Evolutionary conservation across 2,329 filamentous ascomycete genomes (phyloP), one percentile per base, ranked within the genome.

Genomic region (Tolypocladium cylindrosporum): DNA sequence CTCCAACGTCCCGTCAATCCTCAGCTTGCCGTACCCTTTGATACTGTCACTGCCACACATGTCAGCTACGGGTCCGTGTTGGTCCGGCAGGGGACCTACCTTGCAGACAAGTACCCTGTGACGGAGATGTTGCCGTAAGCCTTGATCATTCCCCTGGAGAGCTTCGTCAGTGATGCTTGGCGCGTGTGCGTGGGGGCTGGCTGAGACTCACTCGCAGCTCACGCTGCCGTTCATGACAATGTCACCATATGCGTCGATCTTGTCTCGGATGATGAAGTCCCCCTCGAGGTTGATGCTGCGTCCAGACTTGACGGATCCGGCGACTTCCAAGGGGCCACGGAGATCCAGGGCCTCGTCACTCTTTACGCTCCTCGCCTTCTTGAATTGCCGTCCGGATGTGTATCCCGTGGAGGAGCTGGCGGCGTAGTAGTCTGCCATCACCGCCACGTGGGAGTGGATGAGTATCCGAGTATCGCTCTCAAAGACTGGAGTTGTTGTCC

Each of bases 21-120:
- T 76, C 42, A 80, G 68, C 64, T 77, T 77, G 24, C 77, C 77
- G 60, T 73, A 78, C 34, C 77, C 73, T 55, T 76, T 77, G 61
- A 79, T 73, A 59, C 75, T 77, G 60, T 74, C 74, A 51, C 74
- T 77, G 51, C 48, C 43, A 31, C 31, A 8, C 13, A 40, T 45
- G 60, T 67, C 50, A 67, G 58, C 40, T 31, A 19, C 39, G 55
- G 21, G 21, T 56, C 10, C 37, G 27, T 55, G 40, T 55, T 58
- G 43, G 41, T 56, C 42, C 53, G 43, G 54, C 2, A 37, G 14
- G 40, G 51, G 27, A 55, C 70, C 62, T 64, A 75, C 75, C 66
- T 71, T 58, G 72, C 72, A 39, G 68, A 63, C 36, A 75, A 67
- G 55, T 67, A 72, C 48, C 77, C 77, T 19, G 64, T 68, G 45